phyloP scores from a whole-genome alignment of 352 stramenopile species.

The Phytophthora cryptogea region DNA sequence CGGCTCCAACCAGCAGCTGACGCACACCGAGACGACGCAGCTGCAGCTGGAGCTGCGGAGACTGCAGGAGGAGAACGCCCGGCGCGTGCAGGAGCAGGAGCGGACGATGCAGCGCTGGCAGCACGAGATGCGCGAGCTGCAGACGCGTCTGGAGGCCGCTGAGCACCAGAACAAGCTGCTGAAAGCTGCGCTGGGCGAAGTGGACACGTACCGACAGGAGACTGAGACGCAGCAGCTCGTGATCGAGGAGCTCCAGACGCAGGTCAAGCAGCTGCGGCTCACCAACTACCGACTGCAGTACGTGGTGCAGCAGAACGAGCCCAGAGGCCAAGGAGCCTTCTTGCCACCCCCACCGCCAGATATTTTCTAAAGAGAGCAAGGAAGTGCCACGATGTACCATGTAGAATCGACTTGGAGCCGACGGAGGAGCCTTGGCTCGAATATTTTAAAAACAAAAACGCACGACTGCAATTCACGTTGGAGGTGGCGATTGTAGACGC shows the following conservation, averaged over 20 bases:
- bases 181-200: slow-evolving; percentile 41
- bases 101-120: slow-evolving; percentile 50
- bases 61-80: slow-evolving; percentile 57
- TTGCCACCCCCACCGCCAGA: slow-evolving; percentile 67
- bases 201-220: slow-evolving; percentile 53
- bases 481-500: slow-evolving; percentile 2
- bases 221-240: slow-evolving; percentile 63
- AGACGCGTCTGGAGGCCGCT: slow-evolving; percentile 41
- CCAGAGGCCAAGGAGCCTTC: slow-evolving; percentile 44
- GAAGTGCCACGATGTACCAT: slow-evolving; percentile 22
- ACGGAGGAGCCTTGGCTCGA: slow-evolving; percentile 5
- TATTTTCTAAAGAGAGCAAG: slow-evolving; percentile 51
- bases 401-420: slow-evolving; percentile 24
- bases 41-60: slow-evolving; percentile 44
- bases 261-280: slow-evolving; percentile 70
- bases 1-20: slow-evolving; percentile 3
- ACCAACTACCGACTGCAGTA: slow-evolving; percentile 78
- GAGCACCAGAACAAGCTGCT: slow-evolving; percentile 68
- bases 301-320: slow-evolving; percentile 71
- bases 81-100: slow-evolving; percentile 48
- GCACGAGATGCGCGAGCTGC: slow-evolving; percentile 55
- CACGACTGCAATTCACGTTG: neutral
- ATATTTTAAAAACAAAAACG: slow-evolving; percentile 30
- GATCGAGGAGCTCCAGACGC: slow-evolving; percentile 67
- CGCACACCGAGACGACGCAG: slow-evolving; percentile 24